phyloP scores from a whole-genome alignment of 257 asterid species.

The Thymus mandschuricus region DNA sequence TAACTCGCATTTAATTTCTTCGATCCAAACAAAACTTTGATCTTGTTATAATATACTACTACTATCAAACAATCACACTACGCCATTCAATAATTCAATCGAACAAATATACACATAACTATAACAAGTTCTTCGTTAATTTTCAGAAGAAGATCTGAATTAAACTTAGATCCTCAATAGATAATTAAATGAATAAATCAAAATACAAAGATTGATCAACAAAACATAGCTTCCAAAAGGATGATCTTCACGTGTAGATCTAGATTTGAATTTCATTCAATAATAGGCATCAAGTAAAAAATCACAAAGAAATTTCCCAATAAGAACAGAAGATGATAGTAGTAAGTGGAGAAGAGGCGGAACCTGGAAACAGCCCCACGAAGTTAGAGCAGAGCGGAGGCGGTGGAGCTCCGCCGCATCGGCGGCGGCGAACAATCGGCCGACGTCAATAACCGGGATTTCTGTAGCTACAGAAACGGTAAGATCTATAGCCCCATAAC shows the following conservation, averaged over 20 bases:
- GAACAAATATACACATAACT: no score
- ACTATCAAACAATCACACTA: no score
- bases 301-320: not conserved
- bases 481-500: slow-evolving; percentile 36
- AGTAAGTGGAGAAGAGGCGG: not conserved
- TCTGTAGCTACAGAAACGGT: slow-evolving; percentile 34
- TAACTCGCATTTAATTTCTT: no score
- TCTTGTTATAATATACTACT: no score
- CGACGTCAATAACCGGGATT: slow-evolving; percentile 51
- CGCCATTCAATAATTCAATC: no score
- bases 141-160: not conserved
- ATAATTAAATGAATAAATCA: not conserved
- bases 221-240: not conserved
- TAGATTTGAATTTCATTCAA: not conserved
- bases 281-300: not conserved
- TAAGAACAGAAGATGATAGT: not conserved
- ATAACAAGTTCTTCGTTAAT: no score
- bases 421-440: slow-evolving; percentile 31
- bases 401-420: slow-evolving; percentile 45
- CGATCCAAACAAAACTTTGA: no score
- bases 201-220: not conserved
- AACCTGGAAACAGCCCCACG: slow-evolving; percentile 79
- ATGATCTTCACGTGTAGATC: no score
- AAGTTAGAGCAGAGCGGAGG: slow-evolving; percentile 55
- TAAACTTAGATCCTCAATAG: not conserved